Base-by-base conservation (phyloP, 2,329 filamentous ascomycete genomes). In the Fusarium sororula region DNA sequence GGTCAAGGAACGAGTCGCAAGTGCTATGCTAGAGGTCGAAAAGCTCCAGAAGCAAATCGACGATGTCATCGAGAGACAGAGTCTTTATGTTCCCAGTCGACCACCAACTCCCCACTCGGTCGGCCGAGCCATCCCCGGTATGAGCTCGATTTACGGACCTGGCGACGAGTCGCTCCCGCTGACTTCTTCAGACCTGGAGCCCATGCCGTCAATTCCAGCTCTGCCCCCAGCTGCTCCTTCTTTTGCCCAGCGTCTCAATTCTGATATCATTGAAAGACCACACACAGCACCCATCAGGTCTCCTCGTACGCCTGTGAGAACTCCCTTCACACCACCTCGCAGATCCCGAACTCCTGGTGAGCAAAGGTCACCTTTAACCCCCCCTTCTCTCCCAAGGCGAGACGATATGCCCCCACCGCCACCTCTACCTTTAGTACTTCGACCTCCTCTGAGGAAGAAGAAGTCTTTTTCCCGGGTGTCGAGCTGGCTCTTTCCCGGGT, bases 401-500 rank as follows among this genome's bases (percentile, higher is more conserved):
- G 79, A 84, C 28, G 81, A 84, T 10, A 79, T 82, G 12, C 81
- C 84, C 4, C 84, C 87, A 3, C 87, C 88, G 6, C 89, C 89
- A 3, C 89, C 90, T 5, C 81, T 90, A 9, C 89, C 89, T 1
- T 84, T 91, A 30, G 86, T 90, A 22, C 84, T 90, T 63, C 87
- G 87, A n/a, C 89, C 89, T 13, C 88, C 89, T 4, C 79, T 91
- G 70, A 84, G 90, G 66, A 91, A 91, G 84, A 92, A 91, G 84
- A 92, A 91, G 77, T 91, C 90, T 0, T 91, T 92, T 77, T 90
- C 89, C 15, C 85, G 86, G 22, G 88, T 91, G 14, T 91, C 90
- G 6, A 86, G 80, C 73, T 91, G 90, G 89, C 83, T 91, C 32
- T 89, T 88, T 73, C 84, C 87, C 50, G 79, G 81, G 24, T 75